These are phyloP conservation scores for Erodium texanum DNA, from an alignment of 441 rosid species.

Conservation along the genomic window DNA sequence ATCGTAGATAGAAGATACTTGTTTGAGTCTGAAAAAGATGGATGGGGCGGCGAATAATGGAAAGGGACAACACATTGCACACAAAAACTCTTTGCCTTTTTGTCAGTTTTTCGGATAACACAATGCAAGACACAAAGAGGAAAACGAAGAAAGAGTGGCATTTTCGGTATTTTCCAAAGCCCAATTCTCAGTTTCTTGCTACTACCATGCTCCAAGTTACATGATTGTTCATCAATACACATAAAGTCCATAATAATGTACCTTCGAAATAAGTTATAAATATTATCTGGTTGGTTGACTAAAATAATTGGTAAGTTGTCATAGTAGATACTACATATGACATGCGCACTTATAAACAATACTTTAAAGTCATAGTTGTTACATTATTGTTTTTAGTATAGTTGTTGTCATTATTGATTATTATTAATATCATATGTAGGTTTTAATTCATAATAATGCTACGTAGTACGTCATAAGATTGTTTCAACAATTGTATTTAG, in stretches of 20 bases:
- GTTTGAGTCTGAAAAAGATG: neutral
- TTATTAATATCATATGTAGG: no score
- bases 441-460: no score
- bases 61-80: slow-evolving; percentile 15
- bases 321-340: no score
- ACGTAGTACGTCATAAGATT: no score
- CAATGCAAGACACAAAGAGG: neutral
- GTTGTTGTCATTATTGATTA: no score
- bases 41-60: slow-evolving; percentile 12
- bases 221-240: neutral
- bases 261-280: no score
- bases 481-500: no score
- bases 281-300: no score
- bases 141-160: neutral
- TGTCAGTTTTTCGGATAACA: slow-evolving; percentile 1
- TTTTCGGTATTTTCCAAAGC: neutral
- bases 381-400: no score
- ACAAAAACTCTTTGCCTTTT: neutral
- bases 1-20: neutral
- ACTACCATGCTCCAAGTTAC: neutral
- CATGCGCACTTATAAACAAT: no score
- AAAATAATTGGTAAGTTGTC: no score
- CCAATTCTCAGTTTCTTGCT: neutral
- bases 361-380: no score
- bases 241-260: neutral